Evolutionary conservation across 2,329 filamentous ascomycete species (phyloP).

Genomic region (Neonectria sp.): DNA sequence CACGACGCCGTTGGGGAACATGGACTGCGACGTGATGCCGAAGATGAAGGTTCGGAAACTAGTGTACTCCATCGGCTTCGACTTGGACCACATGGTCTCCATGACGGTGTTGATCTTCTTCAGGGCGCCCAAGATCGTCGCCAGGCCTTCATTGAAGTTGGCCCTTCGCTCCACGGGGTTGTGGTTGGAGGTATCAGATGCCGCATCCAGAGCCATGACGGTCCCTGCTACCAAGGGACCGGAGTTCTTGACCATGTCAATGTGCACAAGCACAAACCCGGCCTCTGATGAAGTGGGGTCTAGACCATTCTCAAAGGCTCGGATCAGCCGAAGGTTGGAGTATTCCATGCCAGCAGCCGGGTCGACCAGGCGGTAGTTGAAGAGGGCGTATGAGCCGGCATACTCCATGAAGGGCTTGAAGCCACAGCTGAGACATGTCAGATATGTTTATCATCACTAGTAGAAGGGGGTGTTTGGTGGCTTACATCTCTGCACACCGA

Average conservation of each 20-base stretch:
- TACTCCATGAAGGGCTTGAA: constrained; percentile 96
- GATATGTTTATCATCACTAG: not conserved
- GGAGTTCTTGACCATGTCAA: constrained; percentile 95
- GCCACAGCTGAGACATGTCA: constrained; percentile 63
- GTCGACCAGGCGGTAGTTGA: constrained; percentile 75
- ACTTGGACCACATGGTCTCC: constrained; percentile 94
- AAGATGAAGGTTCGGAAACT: constrained; percentile 98
- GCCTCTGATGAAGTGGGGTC: constrained; percentile 91
- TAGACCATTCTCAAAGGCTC: constrained; percentile 91
- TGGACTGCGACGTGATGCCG: constrained; percentile 91
- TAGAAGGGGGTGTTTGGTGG: constrained; percentile 44
- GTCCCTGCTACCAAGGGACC: constrained; percentile 82
- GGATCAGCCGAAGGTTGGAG: constrained; percentile 84
- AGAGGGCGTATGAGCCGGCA: constrained; percentile 64
- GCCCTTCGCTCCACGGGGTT: constrained; percentile 59
- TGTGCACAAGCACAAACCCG: constrained; percentile 95
- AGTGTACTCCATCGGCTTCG: constrained; percentile 86
- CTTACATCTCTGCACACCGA: constrained; percentile 88
- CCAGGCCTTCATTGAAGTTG: constrained; percentile 75
- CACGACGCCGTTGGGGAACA: constrained; percentile 93
- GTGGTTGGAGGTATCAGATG: constrained; percentile 48
- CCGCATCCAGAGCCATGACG: constrained; percentile 75
- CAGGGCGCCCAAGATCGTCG: constrained; percentile 71
- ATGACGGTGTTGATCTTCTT: constrained; percentile 82
- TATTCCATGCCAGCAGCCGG: constrained; percentile 71